These are phyloP conservation scores for Boletus coccyginus DNA, from an alignment of 768 basidiomycete genomes.

Conservation along the genomic window DNA sequence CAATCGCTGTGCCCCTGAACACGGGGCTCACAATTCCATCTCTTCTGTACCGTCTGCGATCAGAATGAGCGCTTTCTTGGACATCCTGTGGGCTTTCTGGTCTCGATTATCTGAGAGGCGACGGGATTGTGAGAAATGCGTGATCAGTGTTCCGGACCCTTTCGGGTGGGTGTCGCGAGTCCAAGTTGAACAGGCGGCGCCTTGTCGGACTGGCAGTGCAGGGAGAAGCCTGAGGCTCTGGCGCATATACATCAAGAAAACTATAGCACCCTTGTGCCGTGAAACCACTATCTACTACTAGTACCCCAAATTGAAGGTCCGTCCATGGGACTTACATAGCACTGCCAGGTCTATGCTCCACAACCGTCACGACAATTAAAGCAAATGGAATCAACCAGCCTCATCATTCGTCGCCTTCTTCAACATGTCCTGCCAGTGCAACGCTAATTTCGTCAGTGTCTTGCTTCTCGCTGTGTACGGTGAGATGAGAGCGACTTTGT, in stretches of 20 bases:
- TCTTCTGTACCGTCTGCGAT: constrained; percentile 85
- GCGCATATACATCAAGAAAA: not conserved
- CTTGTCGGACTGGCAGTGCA: constrained; percentile 1
- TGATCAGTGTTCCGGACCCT: not conserved
- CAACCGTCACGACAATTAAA: not conserved
- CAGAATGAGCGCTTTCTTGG: constrained; percentile 56
- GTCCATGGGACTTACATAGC: not conserved
- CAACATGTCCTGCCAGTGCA: constrained; percentile 81
- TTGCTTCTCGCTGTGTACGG: constrained; percentile 61
- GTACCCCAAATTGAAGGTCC: not conserved
- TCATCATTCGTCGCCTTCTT: constrained; percentile 62
- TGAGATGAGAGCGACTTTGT: constrained; percentile 3
- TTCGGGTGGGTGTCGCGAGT: not conserved
- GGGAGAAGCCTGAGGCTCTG: not conserved
- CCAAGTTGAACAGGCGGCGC: not conserved
- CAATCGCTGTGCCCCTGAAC: not conserved
- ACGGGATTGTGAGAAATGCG: not conserved
- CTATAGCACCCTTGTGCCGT: not conserved
- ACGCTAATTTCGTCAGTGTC: constrained; percentile 67
- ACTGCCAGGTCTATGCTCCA: not conserved
- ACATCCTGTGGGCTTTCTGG: constrained; percentile 9
- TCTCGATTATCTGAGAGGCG: not conserved
- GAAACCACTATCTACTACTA: not conserved
- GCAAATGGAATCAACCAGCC: constrained; percentile 2
- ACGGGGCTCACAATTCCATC: constrained; percentile 64